Percentiles rank a stretch among this genome's conserved stretches.
phyloP scores from a whole-genome alignment of 768 basidiomycete species.

The Boletus sp. region DNA sequence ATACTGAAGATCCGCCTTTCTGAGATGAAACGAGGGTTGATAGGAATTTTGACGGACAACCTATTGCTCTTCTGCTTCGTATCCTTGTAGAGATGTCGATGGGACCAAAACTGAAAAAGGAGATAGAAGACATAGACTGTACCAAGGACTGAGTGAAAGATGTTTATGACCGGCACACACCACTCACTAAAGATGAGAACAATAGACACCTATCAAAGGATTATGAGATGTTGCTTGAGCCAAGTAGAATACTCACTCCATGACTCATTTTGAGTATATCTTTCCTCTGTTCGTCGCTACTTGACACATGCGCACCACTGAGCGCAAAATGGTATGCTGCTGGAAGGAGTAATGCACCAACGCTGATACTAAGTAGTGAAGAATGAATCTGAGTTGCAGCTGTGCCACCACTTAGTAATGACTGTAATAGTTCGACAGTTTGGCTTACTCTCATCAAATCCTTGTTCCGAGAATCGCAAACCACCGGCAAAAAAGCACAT shows the following conservation, averaged over 20 bases:
- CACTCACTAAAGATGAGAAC: slow-evolving; percentile 52
- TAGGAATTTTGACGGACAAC: slow-evolving; percentile 34
- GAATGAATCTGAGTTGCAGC: slow-evolving; percentile 70
- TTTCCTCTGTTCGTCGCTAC: slow-evolving; percentile 33
- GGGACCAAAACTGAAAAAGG: slow-evolving; percentile 57
- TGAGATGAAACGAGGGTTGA: slow-evolving; percentile 28
- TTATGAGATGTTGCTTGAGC: not conserved
- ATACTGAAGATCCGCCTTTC: slow-evolving; percentile 28
- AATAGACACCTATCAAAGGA: slow-evolving; percentile 42
- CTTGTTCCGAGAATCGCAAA: slow-evolving; percentile 74
- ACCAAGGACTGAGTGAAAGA: not conserved
- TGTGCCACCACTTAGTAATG: slow-evolving; percentile 17
- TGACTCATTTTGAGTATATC: slow-evolving; percentile 51
- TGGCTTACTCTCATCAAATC: slow-evolving; percentile 66
- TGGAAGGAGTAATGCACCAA: slow-evolving; percentile 75
- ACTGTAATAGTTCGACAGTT: not conserved
- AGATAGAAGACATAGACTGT: slow-evolving; percentile 52
- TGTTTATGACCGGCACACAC: not conserved
- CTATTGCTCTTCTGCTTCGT: slow-evolving; percentile 44
- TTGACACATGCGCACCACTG: slow-evolving; percentile 19
- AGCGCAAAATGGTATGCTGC: slow-evolving; percentile 73
- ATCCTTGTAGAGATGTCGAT: slow-evolving; percentile 51
- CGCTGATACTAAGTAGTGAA: slow-evolving; percentile 73
- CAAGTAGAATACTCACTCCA: slow-evolving; percentile 38
- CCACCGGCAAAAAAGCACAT: slow-evolving; percentile 93